Conservation (phyloP, 257 asterid species). For the Fraxinus americana region DNA sequence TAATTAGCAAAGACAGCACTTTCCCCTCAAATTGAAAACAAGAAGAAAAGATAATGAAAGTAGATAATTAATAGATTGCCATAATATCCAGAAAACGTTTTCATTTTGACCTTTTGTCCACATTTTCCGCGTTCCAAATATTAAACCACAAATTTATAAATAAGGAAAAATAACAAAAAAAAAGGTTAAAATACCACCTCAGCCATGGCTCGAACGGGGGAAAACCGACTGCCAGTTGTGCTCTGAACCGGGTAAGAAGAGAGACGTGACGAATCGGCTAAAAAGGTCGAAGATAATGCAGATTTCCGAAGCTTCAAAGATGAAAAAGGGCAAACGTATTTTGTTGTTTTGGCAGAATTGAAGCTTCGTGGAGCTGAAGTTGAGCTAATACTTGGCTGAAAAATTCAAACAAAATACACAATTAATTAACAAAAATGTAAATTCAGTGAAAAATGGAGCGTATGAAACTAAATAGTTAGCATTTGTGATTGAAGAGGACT, state of each 20-base stretch:
- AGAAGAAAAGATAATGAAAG: not conserved
- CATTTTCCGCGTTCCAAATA: not conserved
- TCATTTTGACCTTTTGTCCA: not conserved
- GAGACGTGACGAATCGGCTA: slow-evolving; percentile 52
- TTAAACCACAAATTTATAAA: not conserved
- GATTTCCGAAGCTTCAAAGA: slow-evolving; percentile 36
- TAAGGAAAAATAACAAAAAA: not conserved
- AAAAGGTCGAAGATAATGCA: slow-evolving; percentile 49
- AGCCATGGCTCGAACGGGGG: slow-evolving; percentile 62
- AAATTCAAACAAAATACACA: not conserved
- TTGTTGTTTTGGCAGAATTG: slow-evolving; percentile 19
- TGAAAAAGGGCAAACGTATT: slow-evolving; percentile 35
- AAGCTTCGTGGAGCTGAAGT: slow-evolving; percentile 47
- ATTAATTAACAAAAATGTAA: not conserved
- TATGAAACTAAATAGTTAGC: slow-evolving; percentile 20
- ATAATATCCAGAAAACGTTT: not conserved
- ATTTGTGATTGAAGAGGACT: slow-evolving; percentile 16
- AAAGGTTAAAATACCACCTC: slow-evolving; percentile 42
- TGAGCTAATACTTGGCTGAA: slow-evolving; percentile 67
- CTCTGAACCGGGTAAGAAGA: slow-evolving; percentile 29
- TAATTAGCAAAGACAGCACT: not conserved
- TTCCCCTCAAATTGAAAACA: not conserved
- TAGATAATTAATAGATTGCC: not conserved
- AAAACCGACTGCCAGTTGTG: slow-evolving; percentile 29
- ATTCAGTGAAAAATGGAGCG: not conserved